Conservation (phyloP, 768 basidiomycete genomes). For the Pseudohyphozyma bogoriensis region DNA sequence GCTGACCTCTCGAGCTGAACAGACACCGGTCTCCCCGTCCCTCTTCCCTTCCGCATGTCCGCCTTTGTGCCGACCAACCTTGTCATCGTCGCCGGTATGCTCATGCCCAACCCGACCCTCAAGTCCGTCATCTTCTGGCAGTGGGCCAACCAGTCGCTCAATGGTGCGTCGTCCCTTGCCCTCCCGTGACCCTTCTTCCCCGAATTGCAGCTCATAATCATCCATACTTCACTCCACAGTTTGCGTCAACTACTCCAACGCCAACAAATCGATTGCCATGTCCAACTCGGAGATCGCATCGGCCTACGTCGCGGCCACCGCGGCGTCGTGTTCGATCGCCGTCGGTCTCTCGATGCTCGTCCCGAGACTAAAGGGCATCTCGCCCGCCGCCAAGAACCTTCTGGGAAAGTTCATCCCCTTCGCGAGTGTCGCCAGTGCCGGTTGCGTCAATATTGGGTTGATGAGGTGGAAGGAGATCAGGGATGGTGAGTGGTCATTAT, state of each 20-base stretch:
- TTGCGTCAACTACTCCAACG: constrained; percentile 40
- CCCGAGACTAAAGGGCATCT: constrained; percentile 31
- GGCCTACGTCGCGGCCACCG: constrained; percentile 40
- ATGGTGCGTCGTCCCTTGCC: constrained; percentile 38
- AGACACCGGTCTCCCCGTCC: constrained; percentile 41
- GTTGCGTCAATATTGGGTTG: constrained; percentile 40
- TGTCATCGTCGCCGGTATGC: constrained; percentile 40
- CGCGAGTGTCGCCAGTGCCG: constrained; percentile 40
- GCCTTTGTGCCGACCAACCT: constrained; percentile 44
- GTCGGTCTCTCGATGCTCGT: constrained; percentile 40
- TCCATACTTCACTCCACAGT: constrained; percentile 1
- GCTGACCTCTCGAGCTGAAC: constrained; percentile 5
- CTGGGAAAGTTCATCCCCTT: constrained; percentile 37
- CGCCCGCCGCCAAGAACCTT: constrained; percentile 16
- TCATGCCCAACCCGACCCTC: constrained; percentile 40
- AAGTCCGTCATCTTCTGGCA: constrained; percentile 33
- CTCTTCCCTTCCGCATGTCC: constrained; percentile 41
- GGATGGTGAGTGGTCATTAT: constrained; percentile 36
- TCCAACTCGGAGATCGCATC: constrained; percentile 37
- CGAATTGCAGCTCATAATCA: not conserved
- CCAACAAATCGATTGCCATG: constrained; percentile 41
- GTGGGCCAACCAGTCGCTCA: constrained; percentile 41
- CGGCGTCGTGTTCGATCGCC: constrained; percentile 40
- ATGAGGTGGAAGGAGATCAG: constrained; percentile 42
- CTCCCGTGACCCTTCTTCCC: too few species aligned